phyloP scores from a whole-genome alignment of 305 asterid genomes.

The Solanum aculeatissimum region DNA sequence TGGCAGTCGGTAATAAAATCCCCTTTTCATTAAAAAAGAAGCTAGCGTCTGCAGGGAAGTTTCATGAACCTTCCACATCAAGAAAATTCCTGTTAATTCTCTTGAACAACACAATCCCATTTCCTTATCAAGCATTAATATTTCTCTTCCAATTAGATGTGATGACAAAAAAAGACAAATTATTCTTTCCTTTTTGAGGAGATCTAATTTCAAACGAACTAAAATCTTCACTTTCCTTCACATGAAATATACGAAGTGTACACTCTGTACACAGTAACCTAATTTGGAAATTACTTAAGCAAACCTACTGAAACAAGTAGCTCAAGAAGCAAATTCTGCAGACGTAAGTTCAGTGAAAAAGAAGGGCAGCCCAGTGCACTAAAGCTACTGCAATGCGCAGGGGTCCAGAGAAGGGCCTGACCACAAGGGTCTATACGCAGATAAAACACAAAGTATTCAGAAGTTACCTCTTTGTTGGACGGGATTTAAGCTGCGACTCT shows the following conservation, averaged over 20 bases:
- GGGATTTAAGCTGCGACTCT: constrained; percentile 97
- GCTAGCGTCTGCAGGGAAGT: neutral
- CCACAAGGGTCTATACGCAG: no score
- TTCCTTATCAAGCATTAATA: neutral
- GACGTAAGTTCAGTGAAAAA: neutral
- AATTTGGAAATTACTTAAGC: neutral
- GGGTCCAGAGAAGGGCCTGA: no score
- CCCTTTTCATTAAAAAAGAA: neutral
- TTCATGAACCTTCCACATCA: neutral
- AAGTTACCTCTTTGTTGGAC: constrained; percentile 80
- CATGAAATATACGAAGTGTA: neutral
- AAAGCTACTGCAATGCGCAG: no score
- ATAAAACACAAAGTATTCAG: neutral
- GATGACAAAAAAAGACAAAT: neutral
- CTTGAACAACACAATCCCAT: neutral
- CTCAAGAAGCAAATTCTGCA: neutral
- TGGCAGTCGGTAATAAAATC: neutral
- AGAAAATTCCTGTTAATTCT: neutral
- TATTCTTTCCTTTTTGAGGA: neutral
- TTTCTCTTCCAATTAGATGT: neutral
- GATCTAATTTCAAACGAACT: neutral
- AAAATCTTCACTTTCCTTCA: neutral
- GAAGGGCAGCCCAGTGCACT: no score
- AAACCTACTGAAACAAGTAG: neutral
- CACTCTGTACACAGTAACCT: neutral